A percentile compares a stretch with the other conserved stretches of the same genome.
phyloP scores from a whole-genome alignment of 2,329 filamentous ascomycete species.

The Phyllosticta paracitricarpa region DNA sequence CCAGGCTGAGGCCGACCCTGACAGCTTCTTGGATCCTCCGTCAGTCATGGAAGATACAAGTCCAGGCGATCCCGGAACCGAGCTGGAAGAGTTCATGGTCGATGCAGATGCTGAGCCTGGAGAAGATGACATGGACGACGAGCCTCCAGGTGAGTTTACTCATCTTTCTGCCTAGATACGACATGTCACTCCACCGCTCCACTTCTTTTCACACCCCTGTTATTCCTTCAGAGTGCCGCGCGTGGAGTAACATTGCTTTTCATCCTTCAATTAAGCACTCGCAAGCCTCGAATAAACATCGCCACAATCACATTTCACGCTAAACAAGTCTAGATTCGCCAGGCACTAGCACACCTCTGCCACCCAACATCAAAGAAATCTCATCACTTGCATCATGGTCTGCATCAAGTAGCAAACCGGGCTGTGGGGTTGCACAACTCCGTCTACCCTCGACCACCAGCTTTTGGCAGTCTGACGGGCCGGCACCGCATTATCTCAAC shows the following conservation, averaged over 20 bases:
- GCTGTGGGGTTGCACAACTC: constrained; percentile 67
- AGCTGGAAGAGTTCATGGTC: constrained; percentile 6
- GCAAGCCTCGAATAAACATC: background rate
- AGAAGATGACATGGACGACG: constrained; percentile 18
- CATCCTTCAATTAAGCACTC: background rate
- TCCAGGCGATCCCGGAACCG: background rate
- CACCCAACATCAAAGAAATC: constrained; percentile 60
- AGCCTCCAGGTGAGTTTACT: constrained; percentile 2
- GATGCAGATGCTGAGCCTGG: constrained; percentile 20
- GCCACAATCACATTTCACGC: background rate
- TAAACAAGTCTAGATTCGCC: background rate
- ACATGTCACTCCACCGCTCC: background rate
- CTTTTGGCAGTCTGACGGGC: constrained; percentile 82
- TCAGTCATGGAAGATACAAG: constrained; percentile 8
- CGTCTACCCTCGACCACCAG: constrained; percentile 61
- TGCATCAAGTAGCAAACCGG: constrained; percentile 71
- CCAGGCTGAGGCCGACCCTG: constrained; percentile 14
- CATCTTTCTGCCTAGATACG: background rate
- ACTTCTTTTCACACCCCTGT: background rate
- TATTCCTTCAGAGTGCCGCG: background rate
- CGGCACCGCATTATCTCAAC: constrained; percentile 71
- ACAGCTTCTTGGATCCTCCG: constrained; percentile 10
- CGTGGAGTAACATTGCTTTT: background rate
- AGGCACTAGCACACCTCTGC: background rate
- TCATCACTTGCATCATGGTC: constrained; percentile 76